These are phyloP conservation scores for Coemansia sp. DNA, from an alignment of 192 early-diverging fungal genomes.

Conservation along the genomic window DNA sequence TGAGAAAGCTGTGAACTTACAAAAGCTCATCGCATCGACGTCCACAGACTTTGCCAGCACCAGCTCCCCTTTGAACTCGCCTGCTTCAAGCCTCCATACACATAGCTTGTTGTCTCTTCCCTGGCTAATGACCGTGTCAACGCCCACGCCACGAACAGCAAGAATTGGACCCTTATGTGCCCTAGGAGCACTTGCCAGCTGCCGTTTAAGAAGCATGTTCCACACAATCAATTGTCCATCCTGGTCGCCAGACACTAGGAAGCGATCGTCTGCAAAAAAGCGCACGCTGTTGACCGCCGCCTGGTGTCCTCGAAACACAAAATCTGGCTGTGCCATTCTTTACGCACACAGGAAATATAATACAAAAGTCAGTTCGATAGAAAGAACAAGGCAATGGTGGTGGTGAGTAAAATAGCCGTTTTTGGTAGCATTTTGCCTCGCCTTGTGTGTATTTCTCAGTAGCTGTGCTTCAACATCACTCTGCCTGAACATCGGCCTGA, in stretches of 20 bases:
- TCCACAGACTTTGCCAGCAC: conserved; percentile 8
- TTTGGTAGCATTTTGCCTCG: neutral
- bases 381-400: too few relatives aligned
- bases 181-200: conserved; percentile 7
- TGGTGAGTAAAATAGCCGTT: neutral
- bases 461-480: too few relatives aligned
- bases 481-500: neutral
- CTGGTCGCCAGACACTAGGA: conserved; percentile 48
- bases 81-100: conserved; percentile 30
- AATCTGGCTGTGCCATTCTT: conserved; percentile 39
- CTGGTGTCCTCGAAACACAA: conserved; percentile 51
- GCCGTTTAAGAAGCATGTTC: conserved; percentile 52
- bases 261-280: conserved; percentile 44
- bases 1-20: conserved; percentile 24
- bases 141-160: conserved; percentile 17
- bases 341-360: neutral
- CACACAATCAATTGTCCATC: conserved; percentile 44
- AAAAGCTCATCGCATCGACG: conserved; percentile 53
- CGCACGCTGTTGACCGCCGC: conserved; percentile 48
- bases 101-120: conserved; percentile 50
- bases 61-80: conserved; percentile 28
- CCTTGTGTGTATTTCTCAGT: too few relatives aligned
- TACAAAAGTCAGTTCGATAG: too few relatives aligned
- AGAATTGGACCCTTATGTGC: conserved; percentile 40
- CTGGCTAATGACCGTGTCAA: conserved; percentile 36